Conservation (phyloP, 306 rosid species). For the Psophocarpus tetragonolobus region DNA sequence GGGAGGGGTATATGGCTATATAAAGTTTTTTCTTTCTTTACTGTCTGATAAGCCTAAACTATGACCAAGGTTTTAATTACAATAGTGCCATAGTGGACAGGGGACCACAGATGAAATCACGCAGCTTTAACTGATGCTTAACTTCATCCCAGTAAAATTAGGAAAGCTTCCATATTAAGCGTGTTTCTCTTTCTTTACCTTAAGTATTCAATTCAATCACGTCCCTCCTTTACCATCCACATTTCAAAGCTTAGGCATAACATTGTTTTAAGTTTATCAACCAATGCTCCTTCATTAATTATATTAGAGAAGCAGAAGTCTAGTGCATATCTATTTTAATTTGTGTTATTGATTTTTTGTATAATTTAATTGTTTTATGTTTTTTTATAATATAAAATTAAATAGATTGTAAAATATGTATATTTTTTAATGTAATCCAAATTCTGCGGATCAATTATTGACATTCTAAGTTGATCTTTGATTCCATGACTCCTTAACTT, state of each 20-base stretch:
- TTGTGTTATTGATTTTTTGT: too few relatives aligned
- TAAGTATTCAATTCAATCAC: slow-evolving; percentile 32
- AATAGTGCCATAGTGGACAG: slow-evolving; percentile 12
- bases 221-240: too few relatives aligned
- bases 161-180: slow-evolving; percentile 14
- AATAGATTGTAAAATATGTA: too few relatives aligned
- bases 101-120: neutral
- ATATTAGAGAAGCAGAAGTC: too few relatives aligned
- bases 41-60: slow-evolving; percentile 14
- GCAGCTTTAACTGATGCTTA: slow-evolving; percentile 2
- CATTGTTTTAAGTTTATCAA: neutral
- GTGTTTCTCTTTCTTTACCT: neutral
- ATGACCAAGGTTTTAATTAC: slow-evolving; percentile 13
- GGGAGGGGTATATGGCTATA: neutral
- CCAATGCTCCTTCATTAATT: neutral
- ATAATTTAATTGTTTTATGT: too few relatives aligned
- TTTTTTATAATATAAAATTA: too few relatives aligned
- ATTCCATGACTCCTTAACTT: too few relatives aligned
- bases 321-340: too few relatives aligned
- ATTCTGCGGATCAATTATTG: too few relatives aligned
- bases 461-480: too few relatives aligned
- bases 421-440: too few relatives aligned
- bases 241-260: too few relatives aligned
- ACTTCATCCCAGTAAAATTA: neutral
- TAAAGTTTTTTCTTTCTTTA: slow-evolving; percentile 6